Conservation (phyloP, 352 stramenopile genomes). For the Globisporangium nodosum region DNA sequence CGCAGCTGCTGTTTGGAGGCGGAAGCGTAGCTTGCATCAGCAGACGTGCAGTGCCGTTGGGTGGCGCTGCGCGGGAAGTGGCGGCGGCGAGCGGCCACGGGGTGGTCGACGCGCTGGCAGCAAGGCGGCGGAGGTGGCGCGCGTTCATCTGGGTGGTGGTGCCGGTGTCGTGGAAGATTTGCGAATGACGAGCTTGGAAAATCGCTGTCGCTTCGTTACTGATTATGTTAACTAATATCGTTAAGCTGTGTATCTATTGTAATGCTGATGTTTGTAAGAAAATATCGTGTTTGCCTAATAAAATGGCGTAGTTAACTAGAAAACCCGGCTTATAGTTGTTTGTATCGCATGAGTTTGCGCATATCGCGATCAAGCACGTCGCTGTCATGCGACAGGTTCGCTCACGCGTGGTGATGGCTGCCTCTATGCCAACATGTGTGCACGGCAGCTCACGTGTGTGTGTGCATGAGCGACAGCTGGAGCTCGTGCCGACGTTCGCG, state of each 20-base stretch:
- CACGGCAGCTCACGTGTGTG: too few species aligned
- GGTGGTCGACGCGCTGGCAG: neutral
- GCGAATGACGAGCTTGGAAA: neutral
- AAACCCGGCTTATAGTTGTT: too few species aligned
- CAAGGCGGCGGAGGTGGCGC: constrained; percentile 7
- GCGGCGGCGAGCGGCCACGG: neutral
- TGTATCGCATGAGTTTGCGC: neutral
- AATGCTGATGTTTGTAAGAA: too few species aligned
- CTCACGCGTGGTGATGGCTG: too few species aligned
- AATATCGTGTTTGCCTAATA: too few species aligned
- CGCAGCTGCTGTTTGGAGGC: neutral
- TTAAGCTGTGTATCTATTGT: too few species aligned
- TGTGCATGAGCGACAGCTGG: constrained; percentile 28
- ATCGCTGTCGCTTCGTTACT: too few species aligned
- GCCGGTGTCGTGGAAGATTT: neutral
- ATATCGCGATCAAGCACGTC: neutral
- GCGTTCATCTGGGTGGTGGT: constrained; percentile 2
- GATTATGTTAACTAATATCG: too few species aligned
- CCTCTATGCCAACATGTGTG: too few species aligned
- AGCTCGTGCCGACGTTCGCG: constrained; percentile 57
- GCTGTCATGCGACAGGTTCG: neutral
- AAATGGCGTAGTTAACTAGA: too few species aligned
- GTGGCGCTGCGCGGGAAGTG: neutral
- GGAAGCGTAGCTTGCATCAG: neutral
- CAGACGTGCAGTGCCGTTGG: neutral